Conservation (phyloP, 768 basidiomycete species). For the Steccherinum ochraceum region DNA sequence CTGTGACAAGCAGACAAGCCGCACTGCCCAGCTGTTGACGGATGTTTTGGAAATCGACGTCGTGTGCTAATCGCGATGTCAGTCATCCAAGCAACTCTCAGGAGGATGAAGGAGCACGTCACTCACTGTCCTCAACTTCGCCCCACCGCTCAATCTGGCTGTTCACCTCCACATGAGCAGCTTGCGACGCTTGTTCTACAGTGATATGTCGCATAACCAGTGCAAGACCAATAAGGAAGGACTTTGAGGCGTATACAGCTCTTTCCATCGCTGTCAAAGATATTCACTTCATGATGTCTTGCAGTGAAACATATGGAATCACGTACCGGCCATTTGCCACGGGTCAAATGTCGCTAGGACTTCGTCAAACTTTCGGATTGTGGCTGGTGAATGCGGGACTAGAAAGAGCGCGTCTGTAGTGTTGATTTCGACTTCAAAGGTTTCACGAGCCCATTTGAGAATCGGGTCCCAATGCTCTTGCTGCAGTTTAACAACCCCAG, state of each 20-base stretch:
- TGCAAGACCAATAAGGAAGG: conserved; percentile 82
- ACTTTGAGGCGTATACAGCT: conserved; percentile 84
- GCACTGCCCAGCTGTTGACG: conserved; percentile 80
- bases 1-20: conserved; percentile 39
- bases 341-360: conserved; percentile 60
- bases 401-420: conserved; percentile 69
- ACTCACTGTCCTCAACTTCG: conserved; percentile 98
- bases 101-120: background rate
- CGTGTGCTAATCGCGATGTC: conserved; percentile 65
- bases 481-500: conserved; percentile 71
- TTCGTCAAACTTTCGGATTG: conserved; percentile 50
- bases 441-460: conserved; percentile 66
- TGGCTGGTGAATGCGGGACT: conserved; percentile 62
- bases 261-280: conserved; percentile 82
- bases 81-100: conserved; percentile 2
- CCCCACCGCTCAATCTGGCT: conserved; percentile 98
- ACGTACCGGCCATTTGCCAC: conserved; percentile 91
- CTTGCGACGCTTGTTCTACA: conserved; percentile 79
- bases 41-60: conserved; percentile 95
- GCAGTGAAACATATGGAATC: conserved; percentile 28
- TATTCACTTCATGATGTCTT: no score
- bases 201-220: conserved; percentile 70
- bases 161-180: conserved; percentile 86
- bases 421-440: conserved; percentile 61
- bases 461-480: conserved; percentile 84